Percentiles rank a stretch among this genome's conserved stretches.
Evolutionary conservation across 371 early-diverging fungal genomes (phyloP).

Genomic region (Lichtheimia corymbifera): DNA sequence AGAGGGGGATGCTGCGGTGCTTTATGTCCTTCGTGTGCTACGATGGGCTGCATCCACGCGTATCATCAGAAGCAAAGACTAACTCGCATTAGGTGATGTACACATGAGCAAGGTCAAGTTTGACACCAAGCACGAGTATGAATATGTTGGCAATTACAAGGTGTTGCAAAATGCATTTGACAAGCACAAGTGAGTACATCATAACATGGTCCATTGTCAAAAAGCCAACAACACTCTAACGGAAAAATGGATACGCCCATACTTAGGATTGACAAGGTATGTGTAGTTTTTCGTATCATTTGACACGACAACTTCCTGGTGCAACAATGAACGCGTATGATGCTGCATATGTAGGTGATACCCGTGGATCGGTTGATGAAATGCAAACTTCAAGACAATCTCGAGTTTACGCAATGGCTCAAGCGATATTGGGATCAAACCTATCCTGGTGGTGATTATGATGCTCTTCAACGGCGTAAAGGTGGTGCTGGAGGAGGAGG

Average conservation of each 20-base stretch:
- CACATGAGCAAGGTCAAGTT: slow-evolving; percentile 86
- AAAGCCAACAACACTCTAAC: not conserved
- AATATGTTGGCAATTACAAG: slow-evolving; percentile 90
- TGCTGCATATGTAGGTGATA: slow-evolving; percentile 49
- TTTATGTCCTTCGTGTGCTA: not conserved
- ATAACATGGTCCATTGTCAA: slow-evolving; percentile 5
- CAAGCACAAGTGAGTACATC: slow-evolving; percentile 65
- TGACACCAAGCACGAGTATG: slow-evolving; percentile 88
- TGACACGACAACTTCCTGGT: no score
- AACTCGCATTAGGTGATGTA: slow-evolving; percentile 55
- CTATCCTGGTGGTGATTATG: slow-evolving; percentile 82
- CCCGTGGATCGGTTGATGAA: slow-evolving; percentile 86
- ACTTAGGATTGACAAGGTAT: no score
- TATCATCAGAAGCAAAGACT: not conserved
- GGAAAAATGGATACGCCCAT: not conserved
- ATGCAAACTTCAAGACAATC: slow-evolving; percentile 94
- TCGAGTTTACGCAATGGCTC: slow-evolving; percentile 95
- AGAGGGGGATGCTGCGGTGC: not conserved
- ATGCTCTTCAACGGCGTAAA: slow-evolving; percentile 79
- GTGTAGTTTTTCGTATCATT: no score
- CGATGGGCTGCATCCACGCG: not conserved
- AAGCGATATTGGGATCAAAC: slow-evolving; percentile 86
- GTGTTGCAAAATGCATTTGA: slow-evolving; percentile 81
- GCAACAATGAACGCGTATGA: no score
- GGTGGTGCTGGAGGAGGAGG: slow-evolving; percentile 41